These are phyloP conservation scores for Paramecium caudatum DNA, from an alignment of 73 alveolate genomes.

Conservation along the genomic window DNA sequence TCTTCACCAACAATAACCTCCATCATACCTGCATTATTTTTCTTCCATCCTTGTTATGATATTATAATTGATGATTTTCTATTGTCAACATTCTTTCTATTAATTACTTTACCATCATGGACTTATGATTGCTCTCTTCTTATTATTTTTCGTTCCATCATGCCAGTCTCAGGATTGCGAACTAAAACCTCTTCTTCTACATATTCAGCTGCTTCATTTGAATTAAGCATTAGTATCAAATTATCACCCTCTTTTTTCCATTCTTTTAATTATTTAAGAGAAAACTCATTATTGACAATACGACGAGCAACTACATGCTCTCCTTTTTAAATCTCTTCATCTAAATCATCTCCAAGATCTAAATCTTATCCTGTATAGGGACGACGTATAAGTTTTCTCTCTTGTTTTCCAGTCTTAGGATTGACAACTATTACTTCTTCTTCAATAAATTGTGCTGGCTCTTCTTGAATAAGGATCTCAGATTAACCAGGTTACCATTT, in stretches of 20 bases:
- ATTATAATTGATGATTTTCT: constrained; percentile 9
- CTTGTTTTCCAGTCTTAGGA: constrained; percentile 27
- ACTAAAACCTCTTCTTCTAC: constrained; percentile 13
- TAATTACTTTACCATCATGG: neutral
- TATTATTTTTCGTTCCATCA: constrained; percentile 30
- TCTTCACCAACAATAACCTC: constrained; percentile 19
- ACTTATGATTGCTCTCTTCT: constrained; percentile 16
- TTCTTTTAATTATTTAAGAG: neutral
- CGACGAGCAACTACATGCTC: constrained; percentile 10
- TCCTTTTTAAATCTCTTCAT: neutral
- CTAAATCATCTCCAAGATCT: constrained; percentile 36
- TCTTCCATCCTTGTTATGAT: constrained; percentile 6
- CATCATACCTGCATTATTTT: neutral
- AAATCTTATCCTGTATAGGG: constrained; percentile 14
- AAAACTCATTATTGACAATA: constrained; percentile 5
- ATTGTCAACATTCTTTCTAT: constrained; percentile 7
- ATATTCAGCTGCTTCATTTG: constrained; percentile 5
- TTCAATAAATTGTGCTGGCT: constrained; percentile 27
- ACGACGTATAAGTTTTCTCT: neutral
- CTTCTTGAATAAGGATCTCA: neutral
- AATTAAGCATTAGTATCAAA: neutral
- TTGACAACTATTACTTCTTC: neutral
- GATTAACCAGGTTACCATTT: constrained; percentile 24
- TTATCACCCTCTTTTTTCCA: constrained; percentile 49
- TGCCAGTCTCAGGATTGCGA: constrained; percentile 18